A percentile compares a stretch with the other conserved stretches of the same genome.
Evolutionary conservation across 106 monocot species (phyloP).

Genomic region (Phalaenopsis equestris): DNA sequence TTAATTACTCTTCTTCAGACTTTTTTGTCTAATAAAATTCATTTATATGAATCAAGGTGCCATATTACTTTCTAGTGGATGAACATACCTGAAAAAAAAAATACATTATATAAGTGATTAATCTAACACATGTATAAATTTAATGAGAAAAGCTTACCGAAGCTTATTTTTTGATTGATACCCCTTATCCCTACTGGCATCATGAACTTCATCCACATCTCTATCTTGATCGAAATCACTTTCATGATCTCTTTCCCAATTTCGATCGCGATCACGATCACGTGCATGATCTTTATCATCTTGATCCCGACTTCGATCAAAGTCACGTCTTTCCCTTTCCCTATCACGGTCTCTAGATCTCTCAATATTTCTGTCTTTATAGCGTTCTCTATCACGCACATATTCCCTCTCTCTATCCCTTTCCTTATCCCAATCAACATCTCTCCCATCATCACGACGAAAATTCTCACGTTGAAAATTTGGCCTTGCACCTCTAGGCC

Average conservation of each 20-base stretch:
- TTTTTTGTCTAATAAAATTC: not conserved
- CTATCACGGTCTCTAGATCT: slow-evolving; percentile 42
- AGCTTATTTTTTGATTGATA: slow-evolving; percentile 33
- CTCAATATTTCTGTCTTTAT: slow-evolving; percentile 45
- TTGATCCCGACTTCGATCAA: slow-evolving; percentile 40
- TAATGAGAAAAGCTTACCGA: slow-evolving; percentile 30
- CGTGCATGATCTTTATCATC: slow-evolving; percentile 31
- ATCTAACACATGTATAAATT: not conserved
- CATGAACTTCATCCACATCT: slow-evolving; percentile 42
- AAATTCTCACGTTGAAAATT: slow-evolving; percentile 56
- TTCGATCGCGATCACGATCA: slow-evolving; percentile 27
- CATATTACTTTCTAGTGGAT: not conserved
- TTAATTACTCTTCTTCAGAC: not conserved
- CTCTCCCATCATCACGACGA: slow-evolving; percentile 39
- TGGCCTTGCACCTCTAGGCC: slow-evolving; percentile 57
- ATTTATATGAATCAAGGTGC: not conserved
- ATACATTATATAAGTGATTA: not conserved
- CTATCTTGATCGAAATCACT: slow-evolving; percentile 46
- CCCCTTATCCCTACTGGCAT: slow-evolving; percentile 44
- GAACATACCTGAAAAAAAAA: not conserved
- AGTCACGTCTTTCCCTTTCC: slow-evolving; percentile 38
- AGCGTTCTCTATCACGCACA: slow-evolving; percentile 43
- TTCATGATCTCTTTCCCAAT: slow-evolving; percentile 47
- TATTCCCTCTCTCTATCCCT: slow-evolving; percentile 50
- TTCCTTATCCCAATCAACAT: slow-evolving; percentile 42